Base-by-base conservation (phyloP, 2,329 filamentous ascomycete genomes). In the Claviceps cyperi region DNA sequence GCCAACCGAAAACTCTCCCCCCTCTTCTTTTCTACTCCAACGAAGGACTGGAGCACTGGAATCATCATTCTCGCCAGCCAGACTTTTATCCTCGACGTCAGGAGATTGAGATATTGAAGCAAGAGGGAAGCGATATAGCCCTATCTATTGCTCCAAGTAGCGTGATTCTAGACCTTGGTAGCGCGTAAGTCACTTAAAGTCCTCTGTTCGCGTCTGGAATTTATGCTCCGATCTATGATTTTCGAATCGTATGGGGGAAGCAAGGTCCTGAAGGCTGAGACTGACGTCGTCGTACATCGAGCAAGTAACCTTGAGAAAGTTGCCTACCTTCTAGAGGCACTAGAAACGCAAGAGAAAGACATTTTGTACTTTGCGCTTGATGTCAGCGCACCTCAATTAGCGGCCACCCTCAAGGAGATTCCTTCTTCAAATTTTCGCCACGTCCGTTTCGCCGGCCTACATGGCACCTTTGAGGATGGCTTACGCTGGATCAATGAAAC, bases 41-140 rank as follows among this genome's bases (percentile, higher is more conserved):
- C 24, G 38, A 48, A 36, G 47, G 47, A 22, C 47, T 48, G 15
- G 38, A 48, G 24, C 24, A 48, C 47, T 48, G 47, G 47, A 43
- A 48, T 15, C 47, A 48, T 43, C 47, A 48, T 32, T 24, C 39
- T 3, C 8, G 47, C 28, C 47, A 48, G 22, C 47, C 47, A 22
- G 47, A 48, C n/a, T 48, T 48, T 35, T 48, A 48, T 21, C 47
- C 47, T 36, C 39, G 47, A 24, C 39, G 36, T 11, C 38, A 48
- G 37, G 47, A 48, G 21, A 43, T 48, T 22, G n/a, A 36, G 3
- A 46, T 46, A 35, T 38, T 46, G 32, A 46, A 46, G 32, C 44
- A 37, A 24, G 24, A 11, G 22, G 35, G 44, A 14, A 19, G 9
- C 17, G 44, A 46, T 19, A 46, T 46, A 15, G 44, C 44, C 24